Evolutionary conservation across 1,139 yeast genomes (phyloP).

Genomic region (Yamadazyma sp.): DNA sequence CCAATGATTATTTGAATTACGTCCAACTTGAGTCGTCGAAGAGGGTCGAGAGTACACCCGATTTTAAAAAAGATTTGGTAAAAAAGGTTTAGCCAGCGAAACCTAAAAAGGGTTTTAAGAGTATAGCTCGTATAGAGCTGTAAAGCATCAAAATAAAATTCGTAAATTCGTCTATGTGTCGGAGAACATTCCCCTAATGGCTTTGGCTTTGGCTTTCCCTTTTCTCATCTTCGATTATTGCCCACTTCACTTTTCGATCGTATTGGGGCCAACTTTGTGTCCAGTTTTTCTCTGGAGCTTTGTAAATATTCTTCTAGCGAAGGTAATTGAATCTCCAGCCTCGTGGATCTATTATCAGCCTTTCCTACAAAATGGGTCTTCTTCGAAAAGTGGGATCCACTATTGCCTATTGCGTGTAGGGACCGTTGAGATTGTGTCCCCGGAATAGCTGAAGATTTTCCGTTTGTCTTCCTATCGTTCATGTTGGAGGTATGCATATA

Average conservation of each 20-base stretch:
- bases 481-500: slow-evolving; percentile 5
- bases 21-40: slow-evolving; percentile 7
- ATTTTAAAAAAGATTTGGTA: slow-evolving; percentile 21
- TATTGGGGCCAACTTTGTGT: slow-evolving; percentile 20
- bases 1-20: slow-evolving; percentile 44
- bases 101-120: no score
- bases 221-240: not conserved
- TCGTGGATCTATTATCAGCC: not conserved
- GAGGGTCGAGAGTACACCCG: slow-evolving; percentile 34
- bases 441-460: not conserved
- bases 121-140: no score
- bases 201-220: not conserved
- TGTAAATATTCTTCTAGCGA: slow-evolving; percentile 18
- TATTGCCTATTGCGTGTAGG: not conserved
- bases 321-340: slow-evolving; percentile 15
- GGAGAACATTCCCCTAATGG: not conserved
- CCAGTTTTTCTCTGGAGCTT: slow-evolving; percentile 4
- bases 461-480: not conserved
- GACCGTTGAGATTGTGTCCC: slow-evolving; percentile 1
- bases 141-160: no score
- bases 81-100: no score
- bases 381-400: not conserved
- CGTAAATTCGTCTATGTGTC: slow-evolving; percentile 1
- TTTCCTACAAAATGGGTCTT: not conserved
- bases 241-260: not conserved